Evolutionary conservation across 768 basidiomycete genomes (phyloP), one percentile per base, ranked within the genome.

Genomic region (Solioccasus polychromus): DNA sequence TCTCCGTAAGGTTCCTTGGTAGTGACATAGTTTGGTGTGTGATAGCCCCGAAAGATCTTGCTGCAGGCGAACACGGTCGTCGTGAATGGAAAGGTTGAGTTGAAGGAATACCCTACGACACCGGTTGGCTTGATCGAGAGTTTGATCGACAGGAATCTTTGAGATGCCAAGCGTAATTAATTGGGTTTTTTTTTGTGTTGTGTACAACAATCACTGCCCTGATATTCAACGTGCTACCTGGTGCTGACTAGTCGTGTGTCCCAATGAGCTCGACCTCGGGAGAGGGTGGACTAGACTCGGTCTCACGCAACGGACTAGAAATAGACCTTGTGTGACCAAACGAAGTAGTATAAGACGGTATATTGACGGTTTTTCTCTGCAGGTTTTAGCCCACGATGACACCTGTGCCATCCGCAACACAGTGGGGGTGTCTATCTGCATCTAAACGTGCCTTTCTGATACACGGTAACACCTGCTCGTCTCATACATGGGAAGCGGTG

Each of bases 1-100:
- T 17, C 42, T 34, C 18, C 8, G 7, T 42, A 8, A 8, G 8
- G 10, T 15, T 28, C 18, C 24, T 14, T 38, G 12, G 40, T 5
- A 18, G 1, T 30, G 42, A 47, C 11, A 26, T 17, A 17, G 7
- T 18, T 31, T 42, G 45, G 12, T 32, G 45, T 4, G 35, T 11
- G 25, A 43, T 53, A 92, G 83, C 85, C 91, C 15, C 80, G 91
- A 47, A 92, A 90, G 64, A 75, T 90, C 15, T 86, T 92, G 65
- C 82, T 89, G 3, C 91, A 90, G 64, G 86, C 88, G 3, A 92
- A 86, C 57, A 89, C 89, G 12, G 69, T 82, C 54, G 54, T 91
- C 38, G 76, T 76, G 42, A 69, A 80, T 52, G 82, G 71, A 22
- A 79, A 88, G 54, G 86, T 89, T 22, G 69, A 80, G 42, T 67